phyloP scores from a whole-genome alignment of 306 rosid genomes.

The Dryas octopetala region DNA sequence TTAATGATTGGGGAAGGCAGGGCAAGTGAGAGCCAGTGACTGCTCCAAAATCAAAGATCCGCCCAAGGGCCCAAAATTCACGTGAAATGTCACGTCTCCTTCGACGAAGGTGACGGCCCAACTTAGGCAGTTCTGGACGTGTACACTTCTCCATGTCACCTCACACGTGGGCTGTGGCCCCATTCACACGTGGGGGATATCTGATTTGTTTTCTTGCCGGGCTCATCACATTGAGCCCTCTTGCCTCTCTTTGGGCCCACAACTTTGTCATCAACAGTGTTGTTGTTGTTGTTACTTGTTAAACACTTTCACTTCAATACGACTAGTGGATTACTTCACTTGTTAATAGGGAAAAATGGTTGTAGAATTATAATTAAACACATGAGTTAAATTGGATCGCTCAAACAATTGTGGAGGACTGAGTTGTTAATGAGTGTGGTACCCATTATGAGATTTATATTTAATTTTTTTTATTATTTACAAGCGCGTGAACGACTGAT shows the following conservation, averaged over 20 bases:
- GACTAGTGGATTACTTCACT: too few species aligned
- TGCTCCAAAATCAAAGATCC: neutral
- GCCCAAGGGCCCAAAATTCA: conserved; percentile 37
- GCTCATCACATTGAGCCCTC: conserved; percentile 26
- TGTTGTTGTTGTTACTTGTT: neutral
- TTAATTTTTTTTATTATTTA: neutral
- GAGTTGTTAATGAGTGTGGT: neutral
- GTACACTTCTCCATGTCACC: conserved; percentile 20
- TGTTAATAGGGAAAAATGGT: too few species aligned
- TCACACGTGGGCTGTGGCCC: conserved; percentile 58
- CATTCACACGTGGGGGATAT: conserved; percentile 57
- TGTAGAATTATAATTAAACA: too few species aligned
- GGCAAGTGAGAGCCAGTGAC: too few species aligned
- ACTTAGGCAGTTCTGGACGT: conserved; percentile 23
- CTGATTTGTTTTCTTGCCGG: conserved; percentile 46
- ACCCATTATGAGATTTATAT: neutral
- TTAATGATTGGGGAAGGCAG: neutral
- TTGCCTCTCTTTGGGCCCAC: conserved; percentile 30
- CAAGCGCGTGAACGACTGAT: neutral
- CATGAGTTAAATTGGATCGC: too few species aligned
- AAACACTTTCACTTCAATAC: too few species aligned
- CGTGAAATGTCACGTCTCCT: conserved; percentile 39
- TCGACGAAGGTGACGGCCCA: conserved; percentile 44
- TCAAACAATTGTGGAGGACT: too few species aligned
- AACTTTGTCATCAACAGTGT: conserved; percentile 21